Conservation (phyloP, 257 asterid genomes). For the Solanum paucissectum region DNA sequence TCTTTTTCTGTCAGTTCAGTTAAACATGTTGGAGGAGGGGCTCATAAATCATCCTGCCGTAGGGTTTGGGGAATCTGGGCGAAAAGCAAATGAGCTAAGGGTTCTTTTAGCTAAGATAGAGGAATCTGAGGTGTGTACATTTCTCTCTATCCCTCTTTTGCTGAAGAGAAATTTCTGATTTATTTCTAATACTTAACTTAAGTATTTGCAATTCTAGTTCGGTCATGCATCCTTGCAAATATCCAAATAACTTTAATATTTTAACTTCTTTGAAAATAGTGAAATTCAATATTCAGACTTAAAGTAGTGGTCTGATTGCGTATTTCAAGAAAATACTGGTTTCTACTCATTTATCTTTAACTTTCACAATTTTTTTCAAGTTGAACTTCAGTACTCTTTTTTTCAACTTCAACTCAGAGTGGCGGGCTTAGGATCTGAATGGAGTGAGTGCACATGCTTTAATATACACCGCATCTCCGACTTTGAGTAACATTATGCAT, state of each 20-base stretch:
- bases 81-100: slow-evolving; percentile 72
- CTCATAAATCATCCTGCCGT: slow-evolving; percentile 84
- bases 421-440: not conserved
- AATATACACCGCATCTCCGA: not conserved
- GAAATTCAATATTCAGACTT: not conserved
- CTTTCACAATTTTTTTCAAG: not conserved
- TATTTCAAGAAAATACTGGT: not conserved
- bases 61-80: slow-evolving; percentile 97
- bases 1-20: slow-evolving; percentile 81
- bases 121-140: slow-evolving; percentile 80
- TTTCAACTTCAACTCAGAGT: not conserved
- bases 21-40: slow-evolving; percentile 97
- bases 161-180: not conserved
- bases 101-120: slow-evolving; percentile 87
- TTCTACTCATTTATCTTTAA: not conserved
- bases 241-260: not conserved
- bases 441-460: not conserved
- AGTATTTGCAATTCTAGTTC: not conserved
- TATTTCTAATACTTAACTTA: not conserved
- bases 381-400: not conserved
- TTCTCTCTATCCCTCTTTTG: not conserved
- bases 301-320: not conserved
- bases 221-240: not conserved
- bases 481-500: not conserved
- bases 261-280: not conserved